Conservation (phyloP, 2,329 filamentous ascomycete genomes). For the Monosporascus sp. region DNA sequence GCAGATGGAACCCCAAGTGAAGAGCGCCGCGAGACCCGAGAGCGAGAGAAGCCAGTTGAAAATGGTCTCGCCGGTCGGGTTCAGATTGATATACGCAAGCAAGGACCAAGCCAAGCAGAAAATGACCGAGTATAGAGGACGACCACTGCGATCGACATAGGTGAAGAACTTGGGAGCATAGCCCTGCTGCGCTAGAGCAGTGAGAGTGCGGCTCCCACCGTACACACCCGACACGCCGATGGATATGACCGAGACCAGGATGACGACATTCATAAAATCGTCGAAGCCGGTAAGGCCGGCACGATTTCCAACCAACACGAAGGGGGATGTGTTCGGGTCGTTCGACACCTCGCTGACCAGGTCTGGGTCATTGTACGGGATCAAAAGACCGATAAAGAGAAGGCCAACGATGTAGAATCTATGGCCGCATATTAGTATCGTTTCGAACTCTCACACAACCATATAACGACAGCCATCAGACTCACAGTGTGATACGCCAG, state of each 20-base stretch:
- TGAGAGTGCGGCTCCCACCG: constrained; percentile 53
- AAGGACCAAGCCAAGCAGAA: constrained; percentile 43
- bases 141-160: constrained; percentile 53
- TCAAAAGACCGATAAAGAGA: constrained; percentile 46
- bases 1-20: constrained; percentile 66
- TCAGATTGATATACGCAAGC: constrained; percentile 45
- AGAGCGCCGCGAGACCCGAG: constrained; percentile 59
- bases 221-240: constrained; percentile 56
- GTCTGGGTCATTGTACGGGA: constrained; percentile 38
- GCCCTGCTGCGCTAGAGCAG: constrained; percentile 53
- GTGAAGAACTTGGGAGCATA: constrained; percentile 52
- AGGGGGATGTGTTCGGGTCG: constrained; percentile 45
- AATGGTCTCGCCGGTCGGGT: constrained; percentile 40
- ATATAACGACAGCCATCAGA: background rate
- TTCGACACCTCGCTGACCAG: constrained; percentile 44
- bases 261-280: constrained; percentile 54
- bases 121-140: constrained; percentile 47
- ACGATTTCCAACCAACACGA: constrained; percentile 52
- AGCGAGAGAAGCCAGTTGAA: constrained; percentile 64
- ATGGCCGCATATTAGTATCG: constrained; percentile 2
- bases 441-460: background rate
- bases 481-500: constrained; percentile 47
- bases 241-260: constrained; percentile 53
- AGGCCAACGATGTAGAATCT: constrained; percentile 49
- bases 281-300: constrained; percentile 48